Conservation (phyloP, 2,329 filamentous ascomycete genomes). For the Ustilaginoidea virens region DNA sequence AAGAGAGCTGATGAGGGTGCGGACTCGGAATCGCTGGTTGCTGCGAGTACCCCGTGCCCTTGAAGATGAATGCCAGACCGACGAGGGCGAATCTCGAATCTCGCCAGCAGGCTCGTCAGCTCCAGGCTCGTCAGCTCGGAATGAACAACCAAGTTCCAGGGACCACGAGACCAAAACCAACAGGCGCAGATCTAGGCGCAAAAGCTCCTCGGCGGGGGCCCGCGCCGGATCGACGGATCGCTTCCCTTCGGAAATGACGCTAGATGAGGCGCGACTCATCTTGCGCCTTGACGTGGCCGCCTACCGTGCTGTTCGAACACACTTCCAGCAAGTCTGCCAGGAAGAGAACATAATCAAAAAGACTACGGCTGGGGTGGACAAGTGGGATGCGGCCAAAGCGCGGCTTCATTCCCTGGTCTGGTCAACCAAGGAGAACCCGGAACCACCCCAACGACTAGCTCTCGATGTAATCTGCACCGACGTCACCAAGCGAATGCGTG, state of each 20-base stretch:
- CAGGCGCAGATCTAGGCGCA: neutral
- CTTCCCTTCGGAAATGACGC: constrained; percentile 69
- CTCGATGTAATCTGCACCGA: constrained; percentile 69
- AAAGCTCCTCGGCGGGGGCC: too few relatives aligned
- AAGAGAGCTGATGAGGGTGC: constrained; percentile 53
- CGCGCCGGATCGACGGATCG: constrained; percentile 53
- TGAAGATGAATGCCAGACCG: constrained; percentile 17
- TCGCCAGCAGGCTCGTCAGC: too few relatives aligned
- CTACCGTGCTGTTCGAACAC: constrained; percentile 49
- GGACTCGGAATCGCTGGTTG: constrained; percentile 52
- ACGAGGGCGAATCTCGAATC: too few relatives aligned
- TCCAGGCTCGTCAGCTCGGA: too few relatives aligned
- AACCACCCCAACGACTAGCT: constrained; percentile 50
- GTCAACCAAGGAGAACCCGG: constrained; percentile 37
- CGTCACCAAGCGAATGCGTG: constrained; percentile 64
- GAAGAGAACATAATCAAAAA: constrained; percentile 57
- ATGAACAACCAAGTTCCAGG: too few relatives aligned
- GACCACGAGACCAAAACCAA: too few relatives aligned
- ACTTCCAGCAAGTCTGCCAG: constrained; percentile 56
- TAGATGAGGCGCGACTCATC: constrained; percentile 61
- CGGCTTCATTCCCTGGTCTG: constrained; percentile 47
- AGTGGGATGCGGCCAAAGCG: constrained; percentile 58
- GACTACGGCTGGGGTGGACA: constrained; percentile 54
- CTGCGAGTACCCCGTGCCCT: constrained; percentile 46
- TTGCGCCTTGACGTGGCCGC: constrained; percentile 45